These are phyloP conservation scores for Hypoxylon sp. DNA, from an alignment of 2,329 filamentous ascomycete species.

Conservation along the genomic window DNA sequence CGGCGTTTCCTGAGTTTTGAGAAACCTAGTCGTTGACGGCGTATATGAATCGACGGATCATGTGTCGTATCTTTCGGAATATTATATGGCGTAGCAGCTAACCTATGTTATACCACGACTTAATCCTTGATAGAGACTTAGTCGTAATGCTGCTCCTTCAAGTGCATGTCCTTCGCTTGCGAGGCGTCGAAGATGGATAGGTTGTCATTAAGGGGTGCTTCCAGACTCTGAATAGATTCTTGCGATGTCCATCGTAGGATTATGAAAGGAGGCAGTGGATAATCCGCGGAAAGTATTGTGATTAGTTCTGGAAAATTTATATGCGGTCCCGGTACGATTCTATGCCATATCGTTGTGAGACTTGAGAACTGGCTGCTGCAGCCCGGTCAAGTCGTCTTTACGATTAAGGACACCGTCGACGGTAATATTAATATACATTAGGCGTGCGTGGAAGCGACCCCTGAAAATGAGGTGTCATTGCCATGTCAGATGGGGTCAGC, in stretches of 20 bases:
- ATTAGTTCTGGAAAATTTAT: not conserved
- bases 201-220: not conserved
- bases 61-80: not conserved
- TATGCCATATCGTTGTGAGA: not conserved
- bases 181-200: not conserved
- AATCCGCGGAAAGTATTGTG: not conserved
- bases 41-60: not conserved
- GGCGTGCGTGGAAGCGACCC: not conserved
- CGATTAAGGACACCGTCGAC: not conserved
- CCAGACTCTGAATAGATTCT: not conserved
- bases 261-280: not conserved
- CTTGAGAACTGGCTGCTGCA: not conserved
- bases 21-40: too few species aligned
- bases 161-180: not conserved
- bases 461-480: not conserved
- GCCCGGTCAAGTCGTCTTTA: not conserved
- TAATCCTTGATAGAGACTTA: not conserved
- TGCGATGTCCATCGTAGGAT: not conserved
- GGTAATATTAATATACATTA: not conserved
- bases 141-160: not conserved
- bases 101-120: not conserved
- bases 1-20: too few species aligned
- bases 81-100: not conserved
- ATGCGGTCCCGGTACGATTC: not conserved
- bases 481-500: not conserved